Base-by-base conservation (phyloP, 2,329 filamentous ascomycete species). In the Onygena corvina region DNA sequence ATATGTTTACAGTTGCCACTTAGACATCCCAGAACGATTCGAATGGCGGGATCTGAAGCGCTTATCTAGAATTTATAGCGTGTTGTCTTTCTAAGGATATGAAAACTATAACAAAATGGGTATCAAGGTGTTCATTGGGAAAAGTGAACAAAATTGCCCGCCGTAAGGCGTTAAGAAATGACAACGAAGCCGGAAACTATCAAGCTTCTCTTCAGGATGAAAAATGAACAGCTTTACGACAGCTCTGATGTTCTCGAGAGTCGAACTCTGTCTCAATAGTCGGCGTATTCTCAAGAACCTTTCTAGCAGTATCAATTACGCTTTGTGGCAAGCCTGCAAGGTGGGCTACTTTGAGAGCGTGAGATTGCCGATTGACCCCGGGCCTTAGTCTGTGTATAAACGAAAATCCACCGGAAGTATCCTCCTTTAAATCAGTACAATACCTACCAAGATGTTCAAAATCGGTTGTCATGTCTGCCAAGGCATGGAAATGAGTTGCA, bases 321-420 rank as follows among this genome's bases (percentile, higher is more conserved):
- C 74, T 71, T 52, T 81, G 78, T 0, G 89, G 89, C 58, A 95
- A 60, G 1, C 87, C 89, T 4, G 92, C 93, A 57, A 96, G 69
- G 54, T 76, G 76, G 1, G 92, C 92, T n/a, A 98, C 92, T 62
- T 95, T 96, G 52, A 98, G 71, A 14, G 93, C 92, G 68, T 98
- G 92, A 53, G 86, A 93, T 56, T 84, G 74, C 47, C 81, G 77
- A 66, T 96, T 98, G 50, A 94, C 79, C 0, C 92, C 92, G 62
- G 75, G 80, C 49, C 79, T 77, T 65, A 98, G 67, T 56, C 76
- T 83, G 69, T 98, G 89, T 49, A 93, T 76, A 69, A 94, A 98
- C 35, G 84, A 80, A 64, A 95, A 98, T 0, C 63, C 67, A 1
- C 80, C 80, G 0, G 79, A 77, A 0, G 73, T 58, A 46, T 84